Percentiles rank a stretch among this genome's conserved stretches.
Conservation (phyloP, 345 rosid species). For the Durio zibethinus region DNA sequence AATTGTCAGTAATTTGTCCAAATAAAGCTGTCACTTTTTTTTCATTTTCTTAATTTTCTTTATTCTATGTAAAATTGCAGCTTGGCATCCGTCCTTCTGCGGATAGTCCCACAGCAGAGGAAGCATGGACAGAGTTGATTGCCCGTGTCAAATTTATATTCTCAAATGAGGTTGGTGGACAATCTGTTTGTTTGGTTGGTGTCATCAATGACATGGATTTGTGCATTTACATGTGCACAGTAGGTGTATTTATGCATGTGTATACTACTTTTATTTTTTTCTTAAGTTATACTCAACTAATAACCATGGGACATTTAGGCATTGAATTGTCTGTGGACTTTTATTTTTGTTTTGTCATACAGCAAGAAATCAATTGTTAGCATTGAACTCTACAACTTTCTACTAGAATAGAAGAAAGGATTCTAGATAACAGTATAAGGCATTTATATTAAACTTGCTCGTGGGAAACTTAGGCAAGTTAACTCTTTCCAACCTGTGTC, state of each 20-base stretch:
- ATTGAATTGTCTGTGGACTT: background rate
- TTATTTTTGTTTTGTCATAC: background rate
- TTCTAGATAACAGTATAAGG: background rate
- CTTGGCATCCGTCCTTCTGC: constrained; percentile 49
- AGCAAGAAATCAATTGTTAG: background rate
- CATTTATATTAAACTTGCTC: background rate
- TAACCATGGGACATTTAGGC: background rate
- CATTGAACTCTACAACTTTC: background rate
- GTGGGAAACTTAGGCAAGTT: background rate
- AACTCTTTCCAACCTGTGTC: background rate
- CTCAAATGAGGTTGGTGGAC: constrained; percentile 68
- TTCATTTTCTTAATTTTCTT: background rate
- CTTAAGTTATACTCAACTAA: background rate
- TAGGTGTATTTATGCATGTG: background rate
- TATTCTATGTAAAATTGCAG: constrained; percentile 41
- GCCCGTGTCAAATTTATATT: constrained; percentile 51
- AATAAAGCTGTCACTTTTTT: background rate
- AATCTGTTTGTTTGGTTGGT: background rate
- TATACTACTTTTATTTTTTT: background rate
- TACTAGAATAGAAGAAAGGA: constrained; percentile 7
- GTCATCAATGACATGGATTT: background rate
- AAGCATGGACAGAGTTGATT: constrained; percentile 57
- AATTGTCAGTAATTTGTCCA: background rate
- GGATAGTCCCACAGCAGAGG: constrained; percentile 50
- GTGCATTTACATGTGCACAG: background rate